These are phyloP conservation scores for Dactylellina haptotyla DNA, from an alignment of 2,329 filamentous ascomycete genomes.

Conservation along the genomic window DNA sequence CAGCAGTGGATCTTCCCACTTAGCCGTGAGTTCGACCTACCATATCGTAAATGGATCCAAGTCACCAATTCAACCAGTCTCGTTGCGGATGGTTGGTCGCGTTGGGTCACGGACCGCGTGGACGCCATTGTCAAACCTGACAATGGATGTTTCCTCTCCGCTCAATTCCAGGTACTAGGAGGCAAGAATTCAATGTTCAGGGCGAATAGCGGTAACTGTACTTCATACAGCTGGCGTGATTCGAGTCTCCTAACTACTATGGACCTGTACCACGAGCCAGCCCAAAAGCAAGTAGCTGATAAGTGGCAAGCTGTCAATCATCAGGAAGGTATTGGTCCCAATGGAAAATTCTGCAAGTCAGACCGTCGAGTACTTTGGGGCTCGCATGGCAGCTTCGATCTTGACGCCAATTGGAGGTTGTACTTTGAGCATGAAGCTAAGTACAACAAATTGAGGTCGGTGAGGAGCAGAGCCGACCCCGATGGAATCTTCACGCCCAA, in stretches of 20 bases:
- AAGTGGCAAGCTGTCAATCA: slow-evolving; percentile 64
- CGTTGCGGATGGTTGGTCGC: slow-evolving; percentile 4
- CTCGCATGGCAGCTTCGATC: slow-evolving; percentile 9
- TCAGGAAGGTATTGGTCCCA: slow-evolving; percentile 3
- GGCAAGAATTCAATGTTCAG: slow-evolving; percentile 64
- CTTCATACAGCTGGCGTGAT: too few relatives aligned
- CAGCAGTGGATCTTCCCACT: slow-evolving; percentile 64
- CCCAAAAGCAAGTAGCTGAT: slow-evolving; percentile 60
- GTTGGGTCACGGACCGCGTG: slow-evolving; percentile 1
- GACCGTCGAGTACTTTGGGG: slow-evolving; percentile 17
- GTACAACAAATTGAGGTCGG: slow-evolving; percentile 2
- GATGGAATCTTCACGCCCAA: slow-evolving; percentile 20
- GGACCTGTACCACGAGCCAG: slow-evolving; percentile 64
- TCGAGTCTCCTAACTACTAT: slow-evolving; percentile 61
- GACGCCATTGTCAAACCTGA: slow-evolving; percentile 59
- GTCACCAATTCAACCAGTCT: slow-evolving; percentile 60
- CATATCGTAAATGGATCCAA: slow-evolving; percentile 65
- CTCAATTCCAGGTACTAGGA: slow-evolving; percentile 64
- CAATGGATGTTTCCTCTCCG: slow-evolving; percentile 59
- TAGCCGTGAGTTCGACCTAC: slow-evolving; percentile 64
- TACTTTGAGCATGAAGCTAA: slow-evolving; percentile 5
- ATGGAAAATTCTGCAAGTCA: slow-evolving; percentile 11
- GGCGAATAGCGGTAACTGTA: slow-evolving; percentile 62
- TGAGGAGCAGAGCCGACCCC: slow-evolving; percentile 10
- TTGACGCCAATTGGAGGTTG: slow-evolving; percentile 1